Conservation (phyloP, 2,329 filamentous ascomycete species). For the Arachnomyces sp. region DNA sequence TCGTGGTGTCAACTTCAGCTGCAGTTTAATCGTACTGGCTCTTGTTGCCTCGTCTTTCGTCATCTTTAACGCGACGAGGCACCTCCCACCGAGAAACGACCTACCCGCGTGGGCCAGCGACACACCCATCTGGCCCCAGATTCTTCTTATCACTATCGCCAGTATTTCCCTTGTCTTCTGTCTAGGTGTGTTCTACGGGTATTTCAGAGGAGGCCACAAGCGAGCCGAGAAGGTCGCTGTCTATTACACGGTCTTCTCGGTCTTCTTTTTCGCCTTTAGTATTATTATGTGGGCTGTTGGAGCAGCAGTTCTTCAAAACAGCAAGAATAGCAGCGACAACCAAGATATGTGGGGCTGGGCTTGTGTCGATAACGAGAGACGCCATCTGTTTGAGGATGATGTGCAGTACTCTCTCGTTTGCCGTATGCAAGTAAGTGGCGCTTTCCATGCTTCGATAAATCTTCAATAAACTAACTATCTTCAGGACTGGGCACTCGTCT, state of each 20-base stretch:
- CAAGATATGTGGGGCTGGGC: conserved; percentile 98
- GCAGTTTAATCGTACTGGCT: conserved; percentile 84
- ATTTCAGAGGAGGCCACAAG: conserved; percentile 79
- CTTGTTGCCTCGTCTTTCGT: conserved; percentile 82
- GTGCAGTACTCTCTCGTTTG: conserved; percentile 87
- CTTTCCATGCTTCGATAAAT: conserved; percentile 10
- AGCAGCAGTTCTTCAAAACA: conserved; percentile 73
- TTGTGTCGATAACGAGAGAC: conserved; percentile 80
- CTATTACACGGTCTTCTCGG: conserved; percentile 91
- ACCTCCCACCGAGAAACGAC: conserved; percentile 64
- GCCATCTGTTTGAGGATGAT: conserved; percentile 66
- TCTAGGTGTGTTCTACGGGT: conserved; percentile 70
- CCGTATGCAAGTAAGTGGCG: conserved; percentile 61
- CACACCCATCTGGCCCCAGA: conserved; percentile 83
- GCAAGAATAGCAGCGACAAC: conserved; percentile 61
- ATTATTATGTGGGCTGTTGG: conserved; percentile 87
- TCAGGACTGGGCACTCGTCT: conserved; percentile 90
- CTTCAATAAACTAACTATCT: conserved; percentile 19
- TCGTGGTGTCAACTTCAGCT: conserved; percentile 94
- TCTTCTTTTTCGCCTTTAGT: conserved; percentile 88
- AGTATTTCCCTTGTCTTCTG: conserved; percentile 74
- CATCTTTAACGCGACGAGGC: conserved; percentile 83
- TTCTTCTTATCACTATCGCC: conserved; percentile 68
- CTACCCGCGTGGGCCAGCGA: conserved; percentile 75
- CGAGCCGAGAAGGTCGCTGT: conserved; percentile 87